Conservation (phyloP, 352 stramenopile species). For the Thalassiosira livingstoniorum region DNA sequence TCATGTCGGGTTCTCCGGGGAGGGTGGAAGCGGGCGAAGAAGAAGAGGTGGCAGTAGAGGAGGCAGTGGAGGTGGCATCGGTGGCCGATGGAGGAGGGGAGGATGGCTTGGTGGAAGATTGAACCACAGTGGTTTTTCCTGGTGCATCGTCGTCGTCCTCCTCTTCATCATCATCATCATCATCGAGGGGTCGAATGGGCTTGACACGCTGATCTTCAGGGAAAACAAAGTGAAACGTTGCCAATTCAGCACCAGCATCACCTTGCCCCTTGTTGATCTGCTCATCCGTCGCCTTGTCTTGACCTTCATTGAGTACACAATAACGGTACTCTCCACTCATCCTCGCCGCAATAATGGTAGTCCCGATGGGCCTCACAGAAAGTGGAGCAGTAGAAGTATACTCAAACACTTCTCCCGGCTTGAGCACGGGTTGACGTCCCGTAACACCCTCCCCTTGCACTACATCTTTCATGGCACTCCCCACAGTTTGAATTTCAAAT, state of each 20-base stretch:
- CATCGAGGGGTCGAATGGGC: conserved; percentile 64
- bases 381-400: conserved; percentile 86
- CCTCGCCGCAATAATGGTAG: conserved; percentile 76
- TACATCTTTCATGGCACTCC: conserved; percentile 83
- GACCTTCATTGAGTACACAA: conserved; percentile 60
- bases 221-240: conserved; percentile 84
- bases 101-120: conserved; percentile 4
- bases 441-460: conserved; percentile 87
- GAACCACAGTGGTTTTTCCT: conserved; percentile 25
- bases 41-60: conserved; percentile 34
- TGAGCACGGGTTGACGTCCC: conserved; percentile 86
- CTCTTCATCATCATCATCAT: conserved; percentile 84
- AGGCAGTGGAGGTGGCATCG: conserved; percentile 7
- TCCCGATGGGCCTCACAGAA: conserved; percentile 78
- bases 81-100: conserved; percentile 14
- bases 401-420: conserved; percentile 87
- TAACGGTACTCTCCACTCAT: conserved; percentile 83
- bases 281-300: conserved; percentile 74
- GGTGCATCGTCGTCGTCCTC: conserved; percentile 57
- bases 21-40: conserved; percentile 63
- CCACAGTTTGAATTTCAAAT: conserved; percentile 87
- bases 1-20: conserved; percentile 81
- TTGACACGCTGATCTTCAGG: conserved; percentile 82
- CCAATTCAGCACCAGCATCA: conserved; percentile 71
- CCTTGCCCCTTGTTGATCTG: conserved; percentile 73